Conservation (phyloP, 1,284 basidiomycete species). For the Cutaneotrichosporon sp. region DNA sequence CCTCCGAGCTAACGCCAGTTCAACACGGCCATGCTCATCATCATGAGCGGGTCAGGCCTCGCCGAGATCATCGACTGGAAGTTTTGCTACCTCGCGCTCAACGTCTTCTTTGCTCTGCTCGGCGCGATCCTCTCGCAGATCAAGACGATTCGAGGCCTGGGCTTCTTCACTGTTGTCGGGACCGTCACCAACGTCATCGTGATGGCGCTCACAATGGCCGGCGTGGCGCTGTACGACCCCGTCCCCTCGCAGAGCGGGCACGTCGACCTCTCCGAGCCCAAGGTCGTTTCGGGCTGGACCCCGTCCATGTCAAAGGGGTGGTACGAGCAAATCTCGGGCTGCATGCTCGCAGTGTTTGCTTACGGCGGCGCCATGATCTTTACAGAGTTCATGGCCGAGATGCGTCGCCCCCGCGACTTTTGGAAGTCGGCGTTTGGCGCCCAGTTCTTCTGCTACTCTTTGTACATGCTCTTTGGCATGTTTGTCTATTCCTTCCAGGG, state of each 20-base stretch:
- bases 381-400: constrained; percentile 67
- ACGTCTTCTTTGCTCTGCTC: constrained; percentile 13
- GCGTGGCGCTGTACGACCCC: constrained; percentile 37
- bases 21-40: constrained; percentile 18
- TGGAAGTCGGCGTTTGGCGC: constrained; percentile 67
- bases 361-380: constrained; percentile 61
- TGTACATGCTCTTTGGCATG: constrained; percentile 55
- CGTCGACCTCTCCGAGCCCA: constrained; percentile 49
- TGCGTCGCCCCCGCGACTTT: constrained; percentile 70
- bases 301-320: constrained; percentile 51
- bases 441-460: constrained; percentile 61
- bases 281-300: constrained; percentile 57
- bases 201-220: constrained; percentile 18
- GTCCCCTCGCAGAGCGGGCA: constrained; percentile 56
- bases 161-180: constrained; percentile 18
- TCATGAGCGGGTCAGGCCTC: constrained; percentile 16
- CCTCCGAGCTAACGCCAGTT: constrained; percentile 14
- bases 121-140: constrained; percentile 19
- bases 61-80: constrained; percentile 14
- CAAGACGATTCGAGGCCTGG: constrained; percentile 20
- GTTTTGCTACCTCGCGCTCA: constrained; percentile 22
- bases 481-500: constrained; percentile 60
- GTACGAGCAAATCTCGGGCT: constrained; percentile 51
- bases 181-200: constrained; percentile 14
- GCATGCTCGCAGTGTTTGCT: constrained; percentile 63